Evolutionary conservation across 768 basidiomycete genomes (phyloP).

Genomic region (Solioccasus polychromus): DNA sequence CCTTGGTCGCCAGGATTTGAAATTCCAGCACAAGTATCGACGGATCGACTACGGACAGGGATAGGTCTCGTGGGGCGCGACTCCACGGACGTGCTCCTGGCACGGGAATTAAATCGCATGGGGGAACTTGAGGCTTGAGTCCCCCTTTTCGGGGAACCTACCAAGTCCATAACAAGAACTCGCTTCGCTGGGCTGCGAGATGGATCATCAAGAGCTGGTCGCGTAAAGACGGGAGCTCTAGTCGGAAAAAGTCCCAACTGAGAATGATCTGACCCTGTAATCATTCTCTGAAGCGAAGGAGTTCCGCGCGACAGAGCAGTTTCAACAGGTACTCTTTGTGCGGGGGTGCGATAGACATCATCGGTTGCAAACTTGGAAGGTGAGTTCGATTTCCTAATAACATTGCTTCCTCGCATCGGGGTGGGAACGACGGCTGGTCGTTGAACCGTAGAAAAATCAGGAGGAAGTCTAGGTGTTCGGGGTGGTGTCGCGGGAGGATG

Average conservation of each 20-base stretch:
- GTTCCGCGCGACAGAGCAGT: constrained; percentile 50
- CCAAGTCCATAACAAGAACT: constrained; percentile 27
- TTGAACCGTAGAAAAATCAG: constrained; percentile 21
- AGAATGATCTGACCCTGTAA: constrained; percentile 20
- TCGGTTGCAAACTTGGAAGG: constrained; percentile 35
- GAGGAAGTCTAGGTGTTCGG: constrained; percentile 14
- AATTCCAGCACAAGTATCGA: constrained; percentile 19
- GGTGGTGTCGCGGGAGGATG: constrained; percentile 23
- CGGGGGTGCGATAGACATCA: constrained; percentile 53
- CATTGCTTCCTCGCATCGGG: constrained; percentile 20
- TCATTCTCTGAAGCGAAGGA: constrained; percentile 46
- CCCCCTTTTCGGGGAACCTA: constrained; percentile 25
- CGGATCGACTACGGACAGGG: constrained; percentile 29
- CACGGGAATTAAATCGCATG: constrained; percentile 16
- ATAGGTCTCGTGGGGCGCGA: constrained; percentile 20
- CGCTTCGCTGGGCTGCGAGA: constrained; percentile 36
- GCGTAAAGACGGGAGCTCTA: constrained; percentile 39
- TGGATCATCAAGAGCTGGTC: constrained; percentile 37
- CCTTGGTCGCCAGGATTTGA: constrained; percentile 8
- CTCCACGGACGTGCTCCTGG: constrained; percentile 37
- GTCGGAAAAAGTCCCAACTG: constrained; percentile 13
- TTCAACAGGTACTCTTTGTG: constrained; percentile 58
- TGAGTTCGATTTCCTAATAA: constrained; percentile 16
- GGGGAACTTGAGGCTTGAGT: constrained; percentile 13
- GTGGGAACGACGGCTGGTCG: constrained; percentile 31